Evolutionary conservation across 2,329 filamentous ascomycete genomes (phyloP).

Genomic region (Colletotrichum acutatum): DNA sequence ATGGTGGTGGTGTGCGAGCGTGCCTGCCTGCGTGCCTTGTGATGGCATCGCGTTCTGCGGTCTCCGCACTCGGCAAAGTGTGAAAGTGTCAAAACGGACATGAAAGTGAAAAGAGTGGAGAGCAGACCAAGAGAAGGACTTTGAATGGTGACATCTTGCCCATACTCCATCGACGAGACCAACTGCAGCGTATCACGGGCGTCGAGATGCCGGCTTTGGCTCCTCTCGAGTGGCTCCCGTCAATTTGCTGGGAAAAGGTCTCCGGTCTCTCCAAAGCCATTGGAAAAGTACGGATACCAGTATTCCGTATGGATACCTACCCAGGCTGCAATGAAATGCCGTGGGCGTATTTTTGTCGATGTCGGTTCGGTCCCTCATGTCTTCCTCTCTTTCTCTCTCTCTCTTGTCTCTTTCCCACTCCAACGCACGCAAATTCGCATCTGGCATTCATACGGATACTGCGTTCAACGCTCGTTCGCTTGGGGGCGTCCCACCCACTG

Average conservation of each 20-base stretch:
- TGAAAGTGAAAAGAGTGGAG: constrained; percentile 34
- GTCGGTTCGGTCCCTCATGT: neutral
- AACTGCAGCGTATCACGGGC: neutral
- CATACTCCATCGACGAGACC: neutral
- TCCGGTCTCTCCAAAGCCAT: neutral
- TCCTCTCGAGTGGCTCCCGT: neutral
- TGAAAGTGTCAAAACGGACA: constrained; percentile 19
- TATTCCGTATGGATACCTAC: neutral
- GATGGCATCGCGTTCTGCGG: constrained; percentile 14
- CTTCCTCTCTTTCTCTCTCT: neutral
- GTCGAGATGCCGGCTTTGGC: neutral
- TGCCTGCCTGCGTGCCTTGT: constrained; percentile 4
- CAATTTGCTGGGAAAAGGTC: neutral
- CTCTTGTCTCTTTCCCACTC: neutral
- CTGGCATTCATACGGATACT: too few relatives aligned
- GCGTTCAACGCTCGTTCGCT: constrained; percentile 16
- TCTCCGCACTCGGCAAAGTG: constrained; percentile 24
- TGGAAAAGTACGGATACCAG: neutral
- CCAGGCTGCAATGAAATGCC: neutral
- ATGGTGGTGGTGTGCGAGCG: neutral
- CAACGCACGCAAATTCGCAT: neutral
- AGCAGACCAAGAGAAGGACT: neutral
- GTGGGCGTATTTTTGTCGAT: neutral
- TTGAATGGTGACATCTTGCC: neutral
- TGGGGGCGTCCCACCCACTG: neutral